Evolutionary conservation across 106 monocot genomes (phyloP), one percentile per base, ranked within the genome.

Genomic region (Amphibolis antarctica): DNA sequence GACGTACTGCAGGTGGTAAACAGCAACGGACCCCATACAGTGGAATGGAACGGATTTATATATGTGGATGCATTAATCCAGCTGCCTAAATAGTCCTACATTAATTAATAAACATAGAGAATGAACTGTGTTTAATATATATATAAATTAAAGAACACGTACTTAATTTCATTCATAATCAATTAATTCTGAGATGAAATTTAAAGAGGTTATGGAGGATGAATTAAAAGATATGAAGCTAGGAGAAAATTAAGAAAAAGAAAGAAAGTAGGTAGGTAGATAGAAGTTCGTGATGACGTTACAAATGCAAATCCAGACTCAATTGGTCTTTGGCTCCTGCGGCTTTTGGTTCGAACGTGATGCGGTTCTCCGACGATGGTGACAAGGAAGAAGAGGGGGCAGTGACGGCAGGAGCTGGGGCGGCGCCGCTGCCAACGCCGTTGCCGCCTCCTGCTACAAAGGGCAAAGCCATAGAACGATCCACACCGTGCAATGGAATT

Each of bases 301-400:
- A 78, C 68, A 78, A 58, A 54, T 73, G 78, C 63, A 78, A 63
- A 74, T 78, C 78, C 69, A 78, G 60, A 53, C 78, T 78, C 68
- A 78, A 67, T 11, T 63, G 62, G 44, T 73, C 73, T 49, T 78
- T 62, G 10, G 45, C 58, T 15, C 24, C 24, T 7, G 29, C 36
- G 5, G 46, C 23, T 15, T 45, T 47, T 47, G 46, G 31, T 25
- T 60, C 77, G 44, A 53, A 57, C 5, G 54, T 29, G 63, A 42
- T 20, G 9, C 69, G 28, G 57, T 27, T 49, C 12, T 28, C 22
- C 19, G 64, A 49, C 24, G 60, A 44, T 46, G 42, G 46, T 18
- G 63, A 28, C 13, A 56, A 55, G n/a, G 60, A 60, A 15, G 67
- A 60, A 12, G 60, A 61, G 28, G 29, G 28, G 25, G 11, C 12